Percentiles rank a stretch among this genome's conserved stretches.
Conservation (phyloP, 495 filamentous ascomycete species). For the Penicillium desertorum region DNA sequence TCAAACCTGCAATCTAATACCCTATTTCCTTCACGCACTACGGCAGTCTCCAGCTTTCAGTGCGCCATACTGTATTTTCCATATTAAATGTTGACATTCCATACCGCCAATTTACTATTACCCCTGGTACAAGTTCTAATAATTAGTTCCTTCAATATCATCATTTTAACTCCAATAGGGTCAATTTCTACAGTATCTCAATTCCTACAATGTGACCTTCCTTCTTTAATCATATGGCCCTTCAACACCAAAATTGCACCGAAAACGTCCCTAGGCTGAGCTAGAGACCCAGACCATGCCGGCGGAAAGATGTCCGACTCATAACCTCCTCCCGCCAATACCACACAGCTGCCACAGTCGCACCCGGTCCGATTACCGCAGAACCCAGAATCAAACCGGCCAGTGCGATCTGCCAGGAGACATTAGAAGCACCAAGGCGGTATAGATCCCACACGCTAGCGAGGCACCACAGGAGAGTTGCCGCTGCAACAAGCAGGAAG, state of each 20-base stretch:
- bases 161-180: too few relatives aligned
- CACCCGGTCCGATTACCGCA: constrained; percentile 16
- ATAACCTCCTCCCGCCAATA: constrained; percentile 20
- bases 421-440: constrained; percentile 16
- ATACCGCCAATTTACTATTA: too few relatives aligned
- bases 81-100: too few relatives aligned
- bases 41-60: too few relatives aligned
- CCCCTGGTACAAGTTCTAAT: too few relatives aligned
- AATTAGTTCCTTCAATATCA: too few relatives aligned
- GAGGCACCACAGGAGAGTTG: constrained; percentile 18
- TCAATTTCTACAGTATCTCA: too few relatives aligned
- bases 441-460: constrained; percentile 21
- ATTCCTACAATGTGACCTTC: neutral
- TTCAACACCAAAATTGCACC: neutral
- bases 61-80: too few relatives aligned
- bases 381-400: constrained; percentile 1
- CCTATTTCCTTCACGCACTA: neutral
- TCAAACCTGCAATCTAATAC: neutral
- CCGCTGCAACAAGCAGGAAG: constrained; percentile 12
- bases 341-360: constrained; percentile 21
- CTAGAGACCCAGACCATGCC: neutral
- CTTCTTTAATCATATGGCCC: neutral
- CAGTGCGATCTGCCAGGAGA: constrained; percentile 4
- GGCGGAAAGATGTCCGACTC: constrained; percentile 3
- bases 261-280: neutral